Base-by-base conservation (phyloP, 108 stramenopile species). In the Nitzschia sp. region DNA sequence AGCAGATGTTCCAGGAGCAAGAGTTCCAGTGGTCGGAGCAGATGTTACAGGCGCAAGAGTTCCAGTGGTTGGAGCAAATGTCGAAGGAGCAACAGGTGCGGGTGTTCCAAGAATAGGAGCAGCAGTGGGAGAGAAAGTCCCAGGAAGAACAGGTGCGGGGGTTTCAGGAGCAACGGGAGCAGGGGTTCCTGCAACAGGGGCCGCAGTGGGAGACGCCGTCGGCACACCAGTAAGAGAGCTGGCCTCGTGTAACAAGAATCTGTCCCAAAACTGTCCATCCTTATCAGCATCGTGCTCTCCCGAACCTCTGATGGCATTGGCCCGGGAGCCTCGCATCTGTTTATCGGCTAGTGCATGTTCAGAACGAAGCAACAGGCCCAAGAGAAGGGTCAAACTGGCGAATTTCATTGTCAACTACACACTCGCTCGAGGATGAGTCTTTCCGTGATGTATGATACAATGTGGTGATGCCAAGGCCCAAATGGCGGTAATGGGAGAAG, bases 101-200 rank as follows among this genome's bases (percentile, higher is more conserved):
- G 56, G 29, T 25, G 56, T 32, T 58, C 6, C 56, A 16, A 41
- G 25, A 27, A 35, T 26, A 45, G 61, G 45, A 25, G 61, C 29
- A 17, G 61, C 21, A 21, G 67, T 36, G 45, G 62, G 19, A 22
- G 75, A 57, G 2, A 46, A 63, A 54, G 33, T 21, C 2, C 59
- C 57, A 11, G 74, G 34, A 13, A 50, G 6, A 44, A 48, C 68
- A 2, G 69, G 56, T 26, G 69, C 68, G 45, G 8, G 26, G 4
- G 75, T 48, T 19, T 66, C 53, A 1, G 75, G 33, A 50, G 73
- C 50, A n/a, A 55, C 58, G 8, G 77, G 66, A n/a, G 63, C 45
- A 4, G 59, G 9, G 22, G 75, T 47, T 34, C 48, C 17, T 36
- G 53, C 9, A 32, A 27, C 50, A 45, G 50, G 57, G 1, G 57